These are phyloP conservation scores for Cyberlindnera nakhonratchasimensis DNA, from an alignment of 805 yeast genomes.

Conservation along the genomic window DNA sequence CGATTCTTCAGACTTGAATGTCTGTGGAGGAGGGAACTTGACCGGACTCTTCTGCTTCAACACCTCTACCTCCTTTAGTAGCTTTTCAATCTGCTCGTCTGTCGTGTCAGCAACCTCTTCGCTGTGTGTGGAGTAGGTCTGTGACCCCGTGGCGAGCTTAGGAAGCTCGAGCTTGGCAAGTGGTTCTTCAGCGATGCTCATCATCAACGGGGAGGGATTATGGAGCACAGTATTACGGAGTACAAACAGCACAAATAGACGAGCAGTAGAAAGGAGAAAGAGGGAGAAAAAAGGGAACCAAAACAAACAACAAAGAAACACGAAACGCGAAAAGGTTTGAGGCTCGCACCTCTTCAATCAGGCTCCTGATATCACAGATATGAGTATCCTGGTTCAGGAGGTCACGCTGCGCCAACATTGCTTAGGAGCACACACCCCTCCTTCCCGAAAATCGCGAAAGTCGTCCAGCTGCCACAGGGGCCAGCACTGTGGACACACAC, in stretches of 20 bases:
- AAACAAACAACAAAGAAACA: conserved; percentile 2
- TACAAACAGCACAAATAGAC: not conserved
- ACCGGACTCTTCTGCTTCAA: conserved; percentile 22
- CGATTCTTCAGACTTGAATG: conserved; percentile 8
- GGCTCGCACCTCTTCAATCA: not conserved
- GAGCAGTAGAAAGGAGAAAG: not conserved
- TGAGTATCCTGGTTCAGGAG: not conserved
- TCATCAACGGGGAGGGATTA: too few species aligned
- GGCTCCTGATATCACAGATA: conserved; percentile 1
- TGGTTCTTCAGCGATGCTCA: not conserved
- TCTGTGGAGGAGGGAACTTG: conserved; percentile 8
- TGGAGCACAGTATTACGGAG: not conserved
- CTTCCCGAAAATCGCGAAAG: too few species aligned
- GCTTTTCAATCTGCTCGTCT: conserved; percentile 29
- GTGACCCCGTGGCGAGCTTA: not conserved
- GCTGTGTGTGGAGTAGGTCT: too few species aligned
- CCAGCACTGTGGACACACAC: too few species aligned
- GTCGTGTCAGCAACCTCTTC: conserved; percentile 11
- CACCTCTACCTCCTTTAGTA: conserved; percentile 26
- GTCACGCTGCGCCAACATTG: too few species aligned
- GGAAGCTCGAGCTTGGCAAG: not conserved
- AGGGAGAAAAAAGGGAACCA: not conserved
- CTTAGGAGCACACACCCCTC: too few species aligned
- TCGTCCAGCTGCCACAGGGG: too few species aligned
- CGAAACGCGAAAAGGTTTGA: too few species aligned